These are phyloP conservation scores for Eutrema salsugineum DNA, from an alignment of 441 rosid species.

Conservation along the genomic window DNA sequence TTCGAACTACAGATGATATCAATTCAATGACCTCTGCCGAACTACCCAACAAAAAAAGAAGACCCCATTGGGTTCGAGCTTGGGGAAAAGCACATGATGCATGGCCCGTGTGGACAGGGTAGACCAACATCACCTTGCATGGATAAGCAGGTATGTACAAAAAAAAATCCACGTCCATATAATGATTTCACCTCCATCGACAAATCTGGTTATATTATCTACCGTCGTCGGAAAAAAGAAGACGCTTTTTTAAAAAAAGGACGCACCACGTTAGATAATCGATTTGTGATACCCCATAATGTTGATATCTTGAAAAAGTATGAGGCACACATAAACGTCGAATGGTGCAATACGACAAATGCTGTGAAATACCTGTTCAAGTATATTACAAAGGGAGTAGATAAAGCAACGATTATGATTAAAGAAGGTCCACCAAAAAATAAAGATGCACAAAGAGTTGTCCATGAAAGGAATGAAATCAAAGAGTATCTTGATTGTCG, in stretches of 20 bases:
- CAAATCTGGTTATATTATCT: neutral
- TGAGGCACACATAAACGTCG: neutral
- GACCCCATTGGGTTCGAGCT: neutral
- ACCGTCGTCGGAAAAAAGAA: neutral
- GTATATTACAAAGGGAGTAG: neutral
- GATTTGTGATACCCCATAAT: neutral
- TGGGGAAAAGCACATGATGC: neutral
- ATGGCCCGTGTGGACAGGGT: neutral
- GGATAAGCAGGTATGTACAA: neutral
- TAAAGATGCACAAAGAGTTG: fast-evolving
- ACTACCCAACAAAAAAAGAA: neutral
- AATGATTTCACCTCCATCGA: neutral
- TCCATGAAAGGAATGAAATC: neutral
- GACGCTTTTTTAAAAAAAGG: too few species aligned
- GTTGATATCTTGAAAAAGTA: neutral
- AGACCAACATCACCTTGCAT: neutral
- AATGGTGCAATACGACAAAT: neutral
- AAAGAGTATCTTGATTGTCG: neutral
- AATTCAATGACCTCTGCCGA: neutral
- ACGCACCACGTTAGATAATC: neutral
- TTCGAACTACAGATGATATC: neutral
- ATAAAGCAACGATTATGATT: neutral
- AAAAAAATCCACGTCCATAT: neutral
- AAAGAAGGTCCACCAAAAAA: too few species aligned
- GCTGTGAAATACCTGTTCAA: neutral